Evolutionary conservation across 352 stramenopile species (phyloP).

Genomic region (Phytophthora kernoviae): DNA sequence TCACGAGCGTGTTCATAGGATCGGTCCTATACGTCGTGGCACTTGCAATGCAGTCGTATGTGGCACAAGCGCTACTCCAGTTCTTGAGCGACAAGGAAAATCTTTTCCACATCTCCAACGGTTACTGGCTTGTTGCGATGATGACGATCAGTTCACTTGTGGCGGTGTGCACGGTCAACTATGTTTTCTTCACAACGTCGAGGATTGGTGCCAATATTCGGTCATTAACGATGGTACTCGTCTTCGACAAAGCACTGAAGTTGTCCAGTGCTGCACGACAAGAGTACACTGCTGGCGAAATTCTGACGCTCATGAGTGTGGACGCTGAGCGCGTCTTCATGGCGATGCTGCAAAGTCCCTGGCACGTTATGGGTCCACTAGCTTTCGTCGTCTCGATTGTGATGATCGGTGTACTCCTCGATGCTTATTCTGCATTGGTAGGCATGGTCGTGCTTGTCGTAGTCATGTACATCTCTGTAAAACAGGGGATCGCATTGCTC

Average conservation of each 20-base stretch:
- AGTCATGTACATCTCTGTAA: constrained; percentile 4
- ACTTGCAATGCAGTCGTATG: constrained; percentile 12
- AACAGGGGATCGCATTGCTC: background rate
- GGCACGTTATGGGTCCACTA: constrained; percentile 13
- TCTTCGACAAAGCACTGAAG: constrained; percentile 53
- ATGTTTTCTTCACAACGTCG: constrained; percentile 19
- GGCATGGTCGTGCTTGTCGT: constrained; percentile 7
- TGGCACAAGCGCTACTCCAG: constrained; percentile 12
- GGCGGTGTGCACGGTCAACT: constrained; percentile 19
- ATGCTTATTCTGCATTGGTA: background rate
- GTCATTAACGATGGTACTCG: constrained; percentile 20
- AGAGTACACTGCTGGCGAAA: constrained; percentile 24
- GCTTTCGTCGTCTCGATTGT: constrained; percentile 14
- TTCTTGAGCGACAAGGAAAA: constrained; percentile 14
- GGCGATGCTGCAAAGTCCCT: constrained; percentile 13
- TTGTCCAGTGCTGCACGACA: constrained; percentile 42
- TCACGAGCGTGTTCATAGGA: constrained; percentile 3
- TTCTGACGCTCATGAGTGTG: constrained; percentile 26
- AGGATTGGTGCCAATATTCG: constrained; percentile 27
- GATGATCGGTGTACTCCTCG: constrained; percentile 21
- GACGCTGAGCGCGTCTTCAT: constrained; percentile 28
- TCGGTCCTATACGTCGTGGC: constrained; percentile 13
- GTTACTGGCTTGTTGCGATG: constrained; percentile 8
- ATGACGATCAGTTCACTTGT: constrained; percentile 4
- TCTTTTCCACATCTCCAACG: constrained; percentile 15